Evolutionary conservation across 495 filamentous ascomycete species (phyloP), one percentile per base, ranked within the genome.

Genomic region (Clavariopsis aquatica): DNA sequence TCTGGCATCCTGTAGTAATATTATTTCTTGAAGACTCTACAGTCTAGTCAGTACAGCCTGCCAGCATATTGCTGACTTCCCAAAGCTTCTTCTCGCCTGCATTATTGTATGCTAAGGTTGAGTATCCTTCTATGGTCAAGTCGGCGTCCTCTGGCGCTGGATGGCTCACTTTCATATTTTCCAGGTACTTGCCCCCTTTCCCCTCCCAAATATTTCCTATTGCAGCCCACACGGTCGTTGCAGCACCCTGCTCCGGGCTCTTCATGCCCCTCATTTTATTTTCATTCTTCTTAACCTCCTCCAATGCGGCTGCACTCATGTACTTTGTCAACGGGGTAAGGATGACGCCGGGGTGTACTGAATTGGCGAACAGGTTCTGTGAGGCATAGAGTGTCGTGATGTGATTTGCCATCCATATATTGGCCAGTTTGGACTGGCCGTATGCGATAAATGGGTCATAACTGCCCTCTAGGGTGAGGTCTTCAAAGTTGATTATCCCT

Each of bases 161-260:
- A 67, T 43, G 27, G 19, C 52, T 49, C 9, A 73, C 68, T 36
- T 72, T 26, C 41, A 73, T 76, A 66, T 79, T 71, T 52, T 78
- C 75, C 20, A 80, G 49, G 60, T 76, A 82, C 29, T 59, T 36
- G 5, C 78, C 75, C 0, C 79, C 78, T 36, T 64, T 73, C 0
- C 77, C 74, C 49, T 81, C 75, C 59, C 66, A 71, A 1, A 69
- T 73, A 66, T 68, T 78, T 0, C 64, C 69, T 34, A 78, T 27
- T 2, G 79, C 80, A 17, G 72, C 78, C 67, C 68, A 78, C 1
- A 80, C 70, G 0, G 65, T 76, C 5, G 80, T 81, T 10, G 80
- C 78, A 49, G 76, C 75, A 6, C 75, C 79, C 52, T 66, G 56
- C 13, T 61, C 68, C 28, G 41, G 8, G 52, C 41, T 65, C 57